Conservation (phyloP, 768 basidiomycete genomes). For the Leccinum ochraceum region DNA sequence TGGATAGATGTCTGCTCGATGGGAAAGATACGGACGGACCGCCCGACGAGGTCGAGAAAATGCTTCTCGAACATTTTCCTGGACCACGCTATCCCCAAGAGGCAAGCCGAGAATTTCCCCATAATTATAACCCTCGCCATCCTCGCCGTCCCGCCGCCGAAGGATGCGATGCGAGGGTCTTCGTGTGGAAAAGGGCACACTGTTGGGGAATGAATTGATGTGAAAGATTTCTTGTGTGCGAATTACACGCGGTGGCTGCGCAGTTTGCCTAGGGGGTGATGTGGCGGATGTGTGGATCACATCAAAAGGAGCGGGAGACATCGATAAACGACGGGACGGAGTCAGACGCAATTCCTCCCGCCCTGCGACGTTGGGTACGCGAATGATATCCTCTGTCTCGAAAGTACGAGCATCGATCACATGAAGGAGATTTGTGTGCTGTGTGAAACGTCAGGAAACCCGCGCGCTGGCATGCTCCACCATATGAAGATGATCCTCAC, state of each 20-base stretch:
- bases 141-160: constrained; percentile 27
- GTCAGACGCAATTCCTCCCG: constrained; percentile 16
- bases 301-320: constrained; percentile 15
- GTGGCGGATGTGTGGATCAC: constrained; percentile 11
- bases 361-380: constrained; percentile 46
- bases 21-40: constrained; percentile 37
- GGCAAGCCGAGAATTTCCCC: constrained; percentile 58
- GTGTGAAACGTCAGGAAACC: constrained; percentile 14
- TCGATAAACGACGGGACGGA: constrained; percentile 13
- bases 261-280: constrained; percentile 17
- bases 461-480: neutral
- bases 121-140: constrained; percentile 35
- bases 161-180: constrained; percentile 23
- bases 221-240: constrained; percentile 61
- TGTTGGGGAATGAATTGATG: constrained; percentile 21
- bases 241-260: constrained; percentile 37
- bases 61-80: constrained; percentile 57
- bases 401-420: constrained; percentile 88
- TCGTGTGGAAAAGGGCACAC: constrained; percentile 19
- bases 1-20: constrained; percentile 26
- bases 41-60: constrained; percentile 52
- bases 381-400: constrained; percentile 69
- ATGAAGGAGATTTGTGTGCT: constrained; percentile 85
- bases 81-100: constrained; percentile 53
- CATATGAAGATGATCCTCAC: constrained; percentile 41